A percentile compares a stretch with the other conserved stretches of the same genome.
These are phyloP conservation scores for Adansonia gregorii DNA, from an alignment of 441 rosid genomes.

Conservation along the genomic window DNA sequence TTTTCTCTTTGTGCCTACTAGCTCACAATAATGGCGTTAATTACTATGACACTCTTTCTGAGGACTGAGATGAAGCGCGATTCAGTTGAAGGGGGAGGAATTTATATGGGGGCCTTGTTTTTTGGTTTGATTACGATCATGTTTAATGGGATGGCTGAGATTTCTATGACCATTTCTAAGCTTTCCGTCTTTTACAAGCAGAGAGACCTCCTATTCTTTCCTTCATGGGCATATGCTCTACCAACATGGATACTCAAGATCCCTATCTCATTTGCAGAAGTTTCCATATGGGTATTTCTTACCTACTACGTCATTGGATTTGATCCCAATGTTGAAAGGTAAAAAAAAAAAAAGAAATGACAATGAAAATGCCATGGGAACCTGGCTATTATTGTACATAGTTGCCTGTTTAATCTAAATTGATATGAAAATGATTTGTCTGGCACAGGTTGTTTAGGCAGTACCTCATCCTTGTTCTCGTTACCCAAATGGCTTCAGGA, in stretches of 20 bases:
- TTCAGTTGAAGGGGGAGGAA: constrained; percentile 50
- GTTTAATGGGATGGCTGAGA: constrained; percentile 70
- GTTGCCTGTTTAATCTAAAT: background rate
- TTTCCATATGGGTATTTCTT: constrained; percentile 52
- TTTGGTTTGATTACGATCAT: constrained; percentile 45
- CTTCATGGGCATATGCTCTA: constrained; percentile 76
- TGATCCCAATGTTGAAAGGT: constrained; percentile 61
- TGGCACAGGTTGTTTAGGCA: constrained; percentile 38
- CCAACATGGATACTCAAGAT: constrained; percentile 71
- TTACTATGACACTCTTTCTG: constrained; percentile 55
- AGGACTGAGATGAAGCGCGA: constrained; percentile 64
- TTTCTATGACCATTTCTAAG: constrained; percentile 72
- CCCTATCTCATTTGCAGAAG: constrained; percentile 59
- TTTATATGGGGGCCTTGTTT: constrained; percentile 69
- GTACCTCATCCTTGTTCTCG: constrained; percentile 37
- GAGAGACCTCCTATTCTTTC: constrained; percentile 69
- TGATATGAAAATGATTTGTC: background rate
- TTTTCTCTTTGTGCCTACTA: constrained; percentile 25
- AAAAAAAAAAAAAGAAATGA: constrained; percentile 13
- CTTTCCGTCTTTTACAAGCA: constrained; percentile 96
- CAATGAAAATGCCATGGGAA: background rate
- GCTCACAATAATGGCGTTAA: constrained; percentile 49
- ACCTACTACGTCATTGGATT: constrained; percentile 69
- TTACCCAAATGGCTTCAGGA: constrained; percentile 11
- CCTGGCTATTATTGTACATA: background rate